Percentiles rank a stretch among this genome's conserved stretches.
These are phyloP conservation scores for Eucalyptus microcorys DNA, from an alignment of 345 rosid genomes.

Conservation along the genomic window DNA sequence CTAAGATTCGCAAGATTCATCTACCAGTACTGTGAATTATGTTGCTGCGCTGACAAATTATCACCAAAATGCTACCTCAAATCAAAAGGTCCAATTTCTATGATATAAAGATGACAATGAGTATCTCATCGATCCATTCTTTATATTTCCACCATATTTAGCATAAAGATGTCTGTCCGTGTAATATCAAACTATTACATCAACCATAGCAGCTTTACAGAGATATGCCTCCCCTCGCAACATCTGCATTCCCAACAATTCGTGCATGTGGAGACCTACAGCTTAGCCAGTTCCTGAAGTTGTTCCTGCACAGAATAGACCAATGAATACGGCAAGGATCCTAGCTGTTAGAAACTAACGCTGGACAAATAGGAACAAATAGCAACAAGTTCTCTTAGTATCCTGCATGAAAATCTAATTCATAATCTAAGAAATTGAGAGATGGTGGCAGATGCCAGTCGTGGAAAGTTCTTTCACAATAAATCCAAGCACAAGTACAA, in stretches of 20 bases:
- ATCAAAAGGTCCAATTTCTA: neutral
- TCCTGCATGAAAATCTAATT: neutral
- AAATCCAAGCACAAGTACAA: neutral
- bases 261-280: neutral
- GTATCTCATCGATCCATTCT: neutral
- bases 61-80: neutral
- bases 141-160: neutral
- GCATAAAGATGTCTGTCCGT: neutral
- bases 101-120: neutral
- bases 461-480: neutral
- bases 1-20: neutral
- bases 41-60: neutral
- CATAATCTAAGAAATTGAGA: neutral
- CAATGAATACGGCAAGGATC: neutral
- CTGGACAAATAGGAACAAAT: neutral
- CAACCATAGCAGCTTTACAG: neutral
- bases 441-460: neutral
- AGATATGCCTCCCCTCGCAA: neutral
- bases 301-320: conserved; percentile 50
- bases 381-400: neutral
- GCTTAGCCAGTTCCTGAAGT: conserved; percentile 45
- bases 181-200: neutral
- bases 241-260: neutral
- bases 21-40: neutral
- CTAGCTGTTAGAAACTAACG: neutral